phyloP scores from a whole-genome alignment of 257 asterid genomes.

The Primulina tabacum region DNA sequence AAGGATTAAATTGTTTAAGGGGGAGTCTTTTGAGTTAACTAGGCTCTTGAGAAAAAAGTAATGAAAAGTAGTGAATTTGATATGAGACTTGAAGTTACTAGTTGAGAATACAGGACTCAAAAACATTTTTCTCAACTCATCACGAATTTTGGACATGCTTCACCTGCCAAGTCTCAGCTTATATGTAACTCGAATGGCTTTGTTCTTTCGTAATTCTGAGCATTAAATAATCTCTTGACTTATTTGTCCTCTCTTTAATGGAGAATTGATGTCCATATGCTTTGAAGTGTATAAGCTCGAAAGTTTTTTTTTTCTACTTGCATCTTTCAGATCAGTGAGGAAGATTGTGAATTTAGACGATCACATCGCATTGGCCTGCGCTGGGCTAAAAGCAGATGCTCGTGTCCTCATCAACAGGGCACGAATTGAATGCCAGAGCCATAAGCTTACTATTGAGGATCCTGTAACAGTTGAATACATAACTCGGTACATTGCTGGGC shows the following conservation, averaged over 20 bases:
- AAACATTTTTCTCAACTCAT: not conserved
- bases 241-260: not conserved
- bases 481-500: slow-evolving; percentile 97
- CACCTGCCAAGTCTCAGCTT: not conserved
- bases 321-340: slow-evolving; percentile 78
- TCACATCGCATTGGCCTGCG: slow-evolving; percentile 96
- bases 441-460: slow-evolving; percentile 84
- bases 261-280: not conserved
- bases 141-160: slow-evolving; percentile 4
- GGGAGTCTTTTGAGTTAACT: not conserved
- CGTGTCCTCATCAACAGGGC: slow-evolving; percentile 88
- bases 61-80: not conserved
- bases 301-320: not conserved
- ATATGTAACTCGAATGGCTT: not conserved
- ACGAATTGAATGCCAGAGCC: slow-evolving; percentile 85
- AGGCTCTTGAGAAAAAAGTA: not conserved
- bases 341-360: slow-evolving; percentile 90
- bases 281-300: not conserved
- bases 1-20: not conserved
- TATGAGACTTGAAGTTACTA: not conserved
- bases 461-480: slow-evolving; percentile 97
- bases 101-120: not conserved
- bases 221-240: not conserved
- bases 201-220: slow-evolving; percentile 12
- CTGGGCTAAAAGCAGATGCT: slow-evolving; percentile 98